Conservation (phyloP, 179 eudicot species). For the Silene noctiflora region DNA sequence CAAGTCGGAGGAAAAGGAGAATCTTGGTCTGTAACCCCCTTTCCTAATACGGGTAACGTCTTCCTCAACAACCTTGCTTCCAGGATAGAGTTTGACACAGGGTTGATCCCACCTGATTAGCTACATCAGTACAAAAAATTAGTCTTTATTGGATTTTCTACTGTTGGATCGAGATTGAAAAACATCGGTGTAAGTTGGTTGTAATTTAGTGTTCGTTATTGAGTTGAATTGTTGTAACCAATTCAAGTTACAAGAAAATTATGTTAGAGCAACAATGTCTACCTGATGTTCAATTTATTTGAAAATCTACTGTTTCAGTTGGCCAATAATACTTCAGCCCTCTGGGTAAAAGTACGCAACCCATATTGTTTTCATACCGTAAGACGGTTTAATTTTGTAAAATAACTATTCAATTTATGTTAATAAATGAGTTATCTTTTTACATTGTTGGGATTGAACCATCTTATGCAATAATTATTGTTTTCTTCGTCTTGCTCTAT, state of each 20-base stretch:
- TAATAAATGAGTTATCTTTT: too few relatives aligned
- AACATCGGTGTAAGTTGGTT: not conserved
- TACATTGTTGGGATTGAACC: too few relatives aligned
- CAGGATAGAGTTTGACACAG: conserved; percentile 11
- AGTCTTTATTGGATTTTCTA: not conserved
- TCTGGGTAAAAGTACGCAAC: too few relatives aligned
- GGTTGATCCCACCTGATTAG: conserved; percentile 23
- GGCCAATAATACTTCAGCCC: too few relatives aligned
- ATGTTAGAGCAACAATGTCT: too few relatives aligned
- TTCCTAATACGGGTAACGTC: not conserved
- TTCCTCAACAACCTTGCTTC: conserved; percentile 6
- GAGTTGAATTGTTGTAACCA: not conserved
- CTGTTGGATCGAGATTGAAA: not conserved
- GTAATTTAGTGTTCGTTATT: not conserved
- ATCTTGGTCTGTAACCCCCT: conserved; percentile 31
- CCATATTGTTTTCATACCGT: too few relatives aligned
- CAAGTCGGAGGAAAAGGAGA: conserved; percentile 63
- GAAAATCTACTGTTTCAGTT: too few relatives aligned
- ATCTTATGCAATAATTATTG: too few relatives aligned
- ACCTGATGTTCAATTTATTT: too few relatives aligned
- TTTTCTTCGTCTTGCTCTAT: too few relatives aligned
- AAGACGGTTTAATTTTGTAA: too few relatives aligned
- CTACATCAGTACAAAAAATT: not conserved
- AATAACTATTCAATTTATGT: too few relatives aligned
- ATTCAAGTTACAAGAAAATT: not conserved